Evolutionary conservation across 495 filamentous ascomycete species (phyloP), one percentile per base, ranked within the genome.

Genomic region (Chaetomium fimeti): DNA sequence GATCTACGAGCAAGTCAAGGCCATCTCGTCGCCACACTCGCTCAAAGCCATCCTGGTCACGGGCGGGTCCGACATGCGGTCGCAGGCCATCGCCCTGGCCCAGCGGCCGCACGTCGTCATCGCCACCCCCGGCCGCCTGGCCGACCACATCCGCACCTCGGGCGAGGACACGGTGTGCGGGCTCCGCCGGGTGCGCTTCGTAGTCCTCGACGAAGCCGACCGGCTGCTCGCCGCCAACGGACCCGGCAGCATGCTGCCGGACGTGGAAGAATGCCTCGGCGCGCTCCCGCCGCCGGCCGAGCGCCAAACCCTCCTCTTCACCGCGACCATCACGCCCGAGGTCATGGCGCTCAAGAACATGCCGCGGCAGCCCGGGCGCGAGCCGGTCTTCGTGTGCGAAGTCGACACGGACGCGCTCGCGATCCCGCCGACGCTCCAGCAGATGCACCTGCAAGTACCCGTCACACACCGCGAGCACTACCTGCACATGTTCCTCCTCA

Each of bases 131-230:
- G 94, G 95, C 32, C 87, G 94, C 49, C 79, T 99, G 24, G 95
- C 94, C 29, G 94, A 98, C 75, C 95, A 98, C 74, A 93, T 99
- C 69, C 84, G 83, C 13, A 91, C 86, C 0, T 97, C 93, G 2
- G 94, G 94, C 45, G 83, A 90, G 67, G 94, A 99, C 71, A 98
- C 94, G 0, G 83, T 95, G 53, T 82, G 84, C 59, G 92, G 91
- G 3, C 78, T 99, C 9, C 81, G 87, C 3, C 84, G 92, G 25
- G 87, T 88, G 12, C 86, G 86, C 32, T 89, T 93, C 77, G 90
- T 97, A 6, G 91, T 99, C 0, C 87, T 99, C 45, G 94, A 99
- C 76, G 94, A 99, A 81, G 94, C 94, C 27, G 94, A 99, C 77
- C 86, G 95, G 47, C 83, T 99, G 24, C 82, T 99, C 20, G 85